These are phyloP conservation scores for Takashimella tepidaria DNA, from an alignment of 1,284 basidiomycete species.

Conservation along the genomic window DNA sequence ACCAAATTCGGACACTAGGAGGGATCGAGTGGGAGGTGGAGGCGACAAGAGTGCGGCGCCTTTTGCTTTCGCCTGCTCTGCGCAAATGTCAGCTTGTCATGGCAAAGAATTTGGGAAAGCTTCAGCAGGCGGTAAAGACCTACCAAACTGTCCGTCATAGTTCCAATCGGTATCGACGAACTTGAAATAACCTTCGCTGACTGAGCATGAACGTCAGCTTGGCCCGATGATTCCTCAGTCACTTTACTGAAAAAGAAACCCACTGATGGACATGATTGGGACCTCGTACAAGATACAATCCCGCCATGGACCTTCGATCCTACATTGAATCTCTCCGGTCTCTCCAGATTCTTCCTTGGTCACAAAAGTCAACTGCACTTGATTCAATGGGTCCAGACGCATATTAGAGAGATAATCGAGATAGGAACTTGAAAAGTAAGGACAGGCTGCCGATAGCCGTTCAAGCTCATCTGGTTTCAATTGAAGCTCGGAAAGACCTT, in stretches of 20 bases:
- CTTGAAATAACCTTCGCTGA: conserved; percentile 53
- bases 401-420: conserved; percentile 68
- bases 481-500: conserved; percentile 63
- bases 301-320: conserved; percentile 71
- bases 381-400: conserved; percentile 68
- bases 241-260: conserved; percentile 58
- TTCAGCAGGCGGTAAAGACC: conserved; percentile 3
- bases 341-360: conserved; percentile 46
- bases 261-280: conserved; percentile 81
- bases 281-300: conserved; percentile 96
- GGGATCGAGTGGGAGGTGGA: conserved; percentile 51
- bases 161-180: conserved; percentile 74
- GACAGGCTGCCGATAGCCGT: conserved; percentile 67
- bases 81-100: conserved; percentile 5
- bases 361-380: conserved; percentile 67
- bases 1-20: conserved; percentile 86
- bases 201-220: conserved; percentile 16
- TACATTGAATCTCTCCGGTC: conserved; percentile 67
- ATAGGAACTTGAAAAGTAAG: conserved; percentile 70
- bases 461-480: conserved; percentile 61
- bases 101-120: no score
- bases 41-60: conserved; percentile 59
- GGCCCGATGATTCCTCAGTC: neutral
- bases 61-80: conserved; percentile 66
- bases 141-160: conserved; percentile 67